Evolutionary conservation across 768 basidiomycete genomes (phyloP).

Genomic region (Russula ochroleuca): DNA sequence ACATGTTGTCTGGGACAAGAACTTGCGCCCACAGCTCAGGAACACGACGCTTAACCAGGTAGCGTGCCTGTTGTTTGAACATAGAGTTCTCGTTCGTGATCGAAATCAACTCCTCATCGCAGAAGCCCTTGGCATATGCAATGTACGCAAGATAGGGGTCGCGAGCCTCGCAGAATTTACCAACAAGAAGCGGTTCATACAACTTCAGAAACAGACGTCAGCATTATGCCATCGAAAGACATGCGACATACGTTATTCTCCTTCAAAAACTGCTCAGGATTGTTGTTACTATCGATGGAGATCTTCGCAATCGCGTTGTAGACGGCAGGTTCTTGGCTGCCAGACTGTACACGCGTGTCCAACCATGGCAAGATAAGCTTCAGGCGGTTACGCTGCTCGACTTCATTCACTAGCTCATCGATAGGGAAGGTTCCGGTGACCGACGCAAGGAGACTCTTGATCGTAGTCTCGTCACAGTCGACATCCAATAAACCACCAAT

Average conservation of each 20-base stretch:
- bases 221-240: constrained; percentile 13
- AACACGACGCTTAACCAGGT: constrained; percentile 93
- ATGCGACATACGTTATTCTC: constrained; percentile 82
- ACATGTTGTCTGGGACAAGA: constrained; percentile 79
- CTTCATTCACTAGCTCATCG: constrained; percentile 95
- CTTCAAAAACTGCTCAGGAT: constrained; percentile 96
- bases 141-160: constrained; percentile 99
- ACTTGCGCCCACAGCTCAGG: constrained; percentile 97
- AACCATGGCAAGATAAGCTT: constrained; percentile 98
- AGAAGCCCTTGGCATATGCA: constrained; percentile 98
- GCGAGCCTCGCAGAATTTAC: constrained; percentile 98
- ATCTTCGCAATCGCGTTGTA: constrained; percentile 99
- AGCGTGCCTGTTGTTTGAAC: constrained; percentile 99
- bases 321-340: constrained; percentile 87
- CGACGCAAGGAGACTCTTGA: constrained; percentile 90
- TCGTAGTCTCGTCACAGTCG: constrained; percentile 93
- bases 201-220: constrained; percentile 46
- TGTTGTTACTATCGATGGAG: constrained; percentile 97
- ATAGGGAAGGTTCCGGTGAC: constrained; percentile 97
- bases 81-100: constrained; percentile 99
- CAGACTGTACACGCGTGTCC: constrained; percentile 87
- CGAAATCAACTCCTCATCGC: constrained; percentile 93
- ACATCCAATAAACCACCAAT: constrained; percentile 95
- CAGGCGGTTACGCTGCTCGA: constrained; percentile 91
- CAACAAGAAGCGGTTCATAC: constrained; percentile 95